These are phyloP conservation scores for Globisporangium cystogenes DNA, from an alignment of 352 stramenopile species.

Conservation along the genomic window DNA sequence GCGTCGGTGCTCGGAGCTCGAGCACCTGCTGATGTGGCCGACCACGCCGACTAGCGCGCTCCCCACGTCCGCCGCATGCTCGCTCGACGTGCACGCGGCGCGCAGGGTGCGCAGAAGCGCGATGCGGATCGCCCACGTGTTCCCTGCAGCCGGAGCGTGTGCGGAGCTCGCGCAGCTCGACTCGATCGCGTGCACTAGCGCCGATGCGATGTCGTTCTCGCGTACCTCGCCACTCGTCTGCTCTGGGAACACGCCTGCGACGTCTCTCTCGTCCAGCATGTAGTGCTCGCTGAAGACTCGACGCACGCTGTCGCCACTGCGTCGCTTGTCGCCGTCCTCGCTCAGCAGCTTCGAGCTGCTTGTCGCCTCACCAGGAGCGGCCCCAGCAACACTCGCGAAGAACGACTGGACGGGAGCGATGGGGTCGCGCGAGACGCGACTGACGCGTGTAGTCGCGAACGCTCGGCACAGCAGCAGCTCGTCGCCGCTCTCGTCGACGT, in stretches of 20 bases:
- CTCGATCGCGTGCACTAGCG: neutral
- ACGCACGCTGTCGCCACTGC: neutral
- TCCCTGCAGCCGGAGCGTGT: constrained; percentile 4
- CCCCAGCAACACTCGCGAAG: constrained; percentile 1
- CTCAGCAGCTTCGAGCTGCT: neutral
- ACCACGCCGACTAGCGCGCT: constrained; percentile 35
- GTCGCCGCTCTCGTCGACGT: constrained; percentile 22
- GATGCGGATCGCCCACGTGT: constrained; percentile 38
- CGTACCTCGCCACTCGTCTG: neutral
- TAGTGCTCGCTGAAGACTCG: neutral
- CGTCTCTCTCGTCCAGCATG: neutral
- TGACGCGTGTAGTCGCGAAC: constrained; percentile 21
- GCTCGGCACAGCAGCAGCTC: constrained; percentile 33
- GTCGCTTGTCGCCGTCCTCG: neutral
- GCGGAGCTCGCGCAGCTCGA: neutral
- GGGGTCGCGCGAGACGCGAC: neutral
- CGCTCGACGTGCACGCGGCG: constrained; percentile 34
- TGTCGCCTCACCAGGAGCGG: neutral
- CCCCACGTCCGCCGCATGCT: constrained; percentile 30
- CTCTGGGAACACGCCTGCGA: neutral
- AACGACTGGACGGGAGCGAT: constrained; percentile 9
- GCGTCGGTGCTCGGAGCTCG: constrained; percentile 24
- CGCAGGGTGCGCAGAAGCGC: constrained; percentile 45
- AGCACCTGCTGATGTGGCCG: constrained; percentile 33
- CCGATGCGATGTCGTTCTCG: neutral